A percentile compares a stretch with the other conserved stretches of the same genome.
These are phyloP conservation scores for Cucumis cinereus DNA, from an alignment of 306 rosid species.

Conservation along the genomic window DNA sequence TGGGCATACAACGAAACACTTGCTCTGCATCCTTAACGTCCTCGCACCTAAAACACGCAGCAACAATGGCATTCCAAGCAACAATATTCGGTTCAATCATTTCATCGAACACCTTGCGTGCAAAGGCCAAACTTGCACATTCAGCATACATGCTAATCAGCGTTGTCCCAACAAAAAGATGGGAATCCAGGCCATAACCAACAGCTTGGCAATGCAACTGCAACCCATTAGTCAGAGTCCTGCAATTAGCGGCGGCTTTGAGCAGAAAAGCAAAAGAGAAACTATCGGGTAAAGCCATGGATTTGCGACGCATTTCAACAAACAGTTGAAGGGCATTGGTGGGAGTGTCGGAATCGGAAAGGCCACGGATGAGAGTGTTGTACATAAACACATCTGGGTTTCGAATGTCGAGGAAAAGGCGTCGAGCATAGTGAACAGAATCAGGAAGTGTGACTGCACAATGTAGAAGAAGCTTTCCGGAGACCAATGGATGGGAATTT, in stretches of 20 bases:
- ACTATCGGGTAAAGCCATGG: slow-evolving; percentile 35
- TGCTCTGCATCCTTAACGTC: slow-evolving; percentile 26
- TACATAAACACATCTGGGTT: slow-evolving; percentile 76
- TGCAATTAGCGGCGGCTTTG: slow-evolving; percentile 50
- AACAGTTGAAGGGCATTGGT: slow-evolving; percentile 32
- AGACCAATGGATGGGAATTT: slow-evolving; percentile 30
- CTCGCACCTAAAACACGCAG: slow-evolving; percentile 59
- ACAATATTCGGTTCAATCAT: slow-evolving; percentile 63
- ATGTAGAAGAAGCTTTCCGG: slow-evolving; percentile 67
- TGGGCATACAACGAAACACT: slow-evolving; percentile 41
- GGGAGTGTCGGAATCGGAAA: slow-evolving; percentile 40
- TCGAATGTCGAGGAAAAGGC: slow-evolving; percentile 38
- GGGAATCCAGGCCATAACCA: slow-evolving; percentile 35
- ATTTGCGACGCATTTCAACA: slow-evolving; percentile 37
- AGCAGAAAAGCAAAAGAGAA: slow-evolving; percentile 68
- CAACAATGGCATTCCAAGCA: slow-evolving; percentile 61
- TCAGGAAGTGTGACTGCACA: slow-evolving; percentile 47
- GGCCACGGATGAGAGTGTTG: slow-evolving; percentile 68
- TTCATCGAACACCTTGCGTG: slow-evolving; percentile 54
- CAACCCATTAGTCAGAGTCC: slow-evolving; percentile 26
- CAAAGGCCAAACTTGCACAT: slow-evolving; percentile 31
- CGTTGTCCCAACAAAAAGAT: slow-evolving; percentile 60
- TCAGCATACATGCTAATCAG: slow-evolving; percentile 57
- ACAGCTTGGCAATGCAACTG: slow-evolving; percentile 49
- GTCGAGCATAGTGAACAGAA: slow-evolving; percentile 43